phyloP scores from a whole-genome alignment of 257 asterid species.

The Striga asiatica region DNA sequence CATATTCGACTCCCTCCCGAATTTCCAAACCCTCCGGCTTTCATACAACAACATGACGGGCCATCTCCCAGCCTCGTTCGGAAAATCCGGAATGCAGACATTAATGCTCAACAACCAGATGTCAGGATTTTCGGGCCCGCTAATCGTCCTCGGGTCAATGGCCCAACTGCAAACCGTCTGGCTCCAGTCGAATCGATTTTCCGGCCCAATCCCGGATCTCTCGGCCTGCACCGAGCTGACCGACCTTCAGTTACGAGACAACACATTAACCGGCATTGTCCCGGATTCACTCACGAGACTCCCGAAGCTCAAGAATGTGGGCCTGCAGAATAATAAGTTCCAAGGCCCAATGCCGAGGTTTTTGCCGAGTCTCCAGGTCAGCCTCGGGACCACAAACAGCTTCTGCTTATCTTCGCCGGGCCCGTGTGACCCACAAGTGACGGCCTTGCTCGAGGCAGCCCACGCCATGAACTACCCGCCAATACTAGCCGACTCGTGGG shows the following conservation, averaged over 20 bases:
- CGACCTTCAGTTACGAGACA: slow-evolving; percentile 58
- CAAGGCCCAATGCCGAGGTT: slow-evolving; percentile 78
- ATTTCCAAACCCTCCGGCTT: slow-evolving; percentile 41
- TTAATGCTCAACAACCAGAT: slow-evolving; percentile 60
- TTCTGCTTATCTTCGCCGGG: slow-evolving; percentile 57
- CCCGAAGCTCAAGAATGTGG: slow-evolving; percentile 31
- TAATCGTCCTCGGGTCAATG: slow-evolving; percentile 50
- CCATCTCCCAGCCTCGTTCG: slow-evolving; percentile 40
- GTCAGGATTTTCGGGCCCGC: slow-evolving; percentile 40
- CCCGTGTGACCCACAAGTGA: slow-evolving; percentile 64
- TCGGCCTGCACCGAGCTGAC: slow-evolving; percentile 33
- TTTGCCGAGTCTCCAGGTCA: slow-evolving; percentile 16
- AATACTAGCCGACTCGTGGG: slow-evolving; percentile 53
- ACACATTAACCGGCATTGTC: slow-evolving; percentile 53
- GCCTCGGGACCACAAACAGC: slow-evolving; percentile 31
- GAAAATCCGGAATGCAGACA: slow-evolving; percentile 39
- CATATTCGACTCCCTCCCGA: slow-evolving; percentile 44
- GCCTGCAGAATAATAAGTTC: slow-evolving; percentile 48
- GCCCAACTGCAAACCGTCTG: slow-evolving; percentile 29
- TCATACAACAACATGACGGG: slow-evolving; percentile 67
- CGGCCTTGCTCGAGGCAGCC: slow-evolving; percentile 42
- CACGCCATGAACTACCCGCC: slow-evolving; percentile 45
- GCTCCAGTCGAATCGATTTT: slow-evolving; percentile 58
- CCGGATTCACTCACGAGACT: slow-evolving; percentile 50
- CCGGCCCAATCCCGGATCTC: slow-evolving; percentile 73